Base-by-base conservation (phyloP, 1,284 basidiomycete species). In the Volvariella volvacea region DNA sequence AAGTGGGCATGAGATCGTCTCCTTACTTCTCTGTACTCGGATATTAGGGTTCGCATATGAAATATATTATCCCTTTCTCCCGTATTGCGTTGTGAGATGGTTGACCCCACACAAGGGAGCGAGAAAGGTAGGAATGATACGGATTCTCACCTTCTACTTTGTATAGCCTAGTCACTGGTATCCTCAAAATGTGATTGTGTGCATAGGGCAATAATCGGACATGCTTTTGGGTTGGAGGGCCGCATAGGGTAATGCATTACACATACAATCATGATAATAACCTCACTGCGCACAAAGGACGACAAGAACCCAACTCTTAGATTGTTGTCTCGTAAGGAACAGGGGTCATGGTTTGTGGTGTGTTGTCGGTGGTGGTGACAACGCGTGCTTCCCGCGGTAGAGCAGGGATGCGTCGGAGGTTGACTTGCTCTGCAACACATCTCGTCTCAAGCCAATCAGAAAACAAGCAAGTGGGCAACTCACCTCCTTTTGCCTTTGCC, bases 321-420 rank as follows among this genome's bases (percentile, higher is more conserved):
- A 90, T 90, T 51, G 81, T 88, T 50, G 87, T 90, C 78, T 90
- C 88, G 73, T 90, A 98, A 58, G 82, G 82, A 60, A 92, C 77
- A 60, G 93, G 92, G 52, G 80, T 82, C 68, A 99, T 90, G 50
- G 95, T 98, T 74, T 95, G 88, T 48, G 95, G 91, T 37, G 77
- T 72, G 73, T 98, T 98, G 61, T 81, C 78, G 56, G 68, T 66
- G 52, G 74, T 67, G 48, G 87, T 84, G 63, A 99, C 82, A 56
- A 77, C 81, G 69, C 73, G 82, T 22, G 89, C 78, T 59, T 83
- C 83, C 51, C 93, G 85, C 52, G 96, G 95, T 52, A 81, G 84
- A 45, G 71, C 80, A 52, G 92, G 94, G 56, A 87, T 74, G 58
- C 95, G 92, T 77, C 90, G 93, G 61, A 98, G 74, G 64, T 78